Evolutionary conservation across 495 filamentous ascomycete species (phyloP), one percentile per base, ranked within the genome.

Genomic region (Parathielavia appendiculata): DNA sequence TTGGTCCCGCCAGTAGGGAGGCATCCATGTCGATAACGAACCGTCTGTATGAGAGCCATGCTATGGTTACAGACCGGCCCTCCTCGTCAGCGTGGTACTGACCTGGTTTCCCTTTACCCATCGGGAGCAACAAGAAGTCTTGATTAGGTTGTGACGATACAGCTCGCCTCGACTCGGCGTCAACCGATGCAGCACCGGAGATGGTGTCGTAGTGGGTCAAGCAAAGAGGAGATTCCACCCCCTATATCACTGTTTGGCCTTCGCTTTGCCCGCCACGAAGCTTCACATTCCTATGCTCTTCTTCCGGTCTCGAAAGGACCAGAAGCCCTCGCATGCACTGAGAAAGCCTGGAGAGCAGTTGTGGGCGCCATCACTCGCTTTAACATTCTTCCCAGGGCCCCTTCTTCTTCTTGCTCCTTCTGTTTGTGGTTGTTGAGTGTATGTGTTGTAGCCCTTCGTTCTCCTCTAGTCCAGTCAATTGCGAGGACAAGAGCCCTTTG

Each of bases 181-280:
- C n/a, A 19, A 26, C 58, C n/a, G 46, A 50, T 2, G 22, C 23
- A 51, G 39, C n/a, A 57, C n/a, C 52, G 62, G 50, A 53, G 56
- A 61, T 61, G 51, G 23, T 45, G 36, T 36, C 36, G 38, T 22
- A 35, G 30, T 12, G 2, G 30, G 47, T 30, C 26, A 36, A 13
- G 40, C 35, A 16, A 16, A 50, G 41, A 46, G 47, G 35, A 14
- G 32, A 51, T 59, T 59, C 44, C 55, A 57, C 62, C 57, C 62
- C 46, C 62, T 71, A 71, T 71, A 71, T 67, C 63, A 67, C 62
- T 38, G 55, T 47, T 45, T 36, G 17, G 43, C 50, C 57, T 22
- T 46, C 59, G 53, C 62, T 45, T 56, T 56, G 43, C 51, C 47
- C 39, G 39, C 45, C 47, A 20, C 22, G 51, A 46, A 55, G 20